Base-by-base conservation (phyloP, 768 basidiomycete genomes). In the Strobilomyces confusus region DNA sequence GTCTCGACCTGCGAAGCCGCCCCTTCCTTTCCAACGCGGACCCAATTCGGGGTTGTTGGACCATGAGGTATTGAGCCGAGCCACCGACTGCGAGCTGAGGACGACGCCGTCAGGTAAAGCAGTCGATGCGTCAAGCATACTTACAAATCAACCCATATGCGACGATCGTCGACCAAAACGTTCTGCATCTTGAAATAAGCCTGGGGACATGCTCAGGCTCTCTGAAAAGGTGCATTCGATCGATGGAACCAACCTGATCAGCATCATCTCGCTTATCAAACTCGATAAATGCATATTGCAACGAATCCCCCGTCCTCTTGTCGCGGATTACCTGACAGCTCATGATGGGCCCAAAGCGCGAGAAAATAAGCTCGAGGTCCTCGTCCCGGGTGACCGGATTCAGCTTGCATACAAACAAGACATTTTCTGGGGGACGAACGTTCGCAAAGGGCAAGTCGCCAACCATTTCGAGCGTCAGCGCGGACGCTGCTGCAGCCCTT, bases 111-210 rank as follows among this genome's bases (percentile, higher is more conserved):
- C 44, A 63, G 63, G 15, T 44, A 45, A 22, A 5, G 49, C 45
- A 64, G 44, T 15, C 49, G 48, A 29, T 43, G 44, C 11, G 32
- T 29, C 32, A 44, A 48, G 44, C 41, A 34, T n/a, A 77, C 88
- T 56, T 62, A 95, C 88, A 99, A 98, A 72, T 98, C 97, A 57
- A 99, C 95, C 92, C 95, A 98, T 63, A 99, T 98, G 13, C 97
- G 83, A 14, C 94, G 82, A 70, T 99, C 97, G 66, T 99, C 97
- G 13, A 99, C 89, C 12, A 99, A 75, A 0, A 98, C 97, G 63
- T 98, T 98, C 68, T 98, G 97, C 97, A 99, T 99, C 71, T 98
- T 99, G 75, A 98, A 95, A 70, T 98, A 99, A 9, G 92, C 97
- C 89, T 94, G 58, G 29, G 4, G 46, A 34, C 32, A 40, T 32